phyloP scores from a whole-genome alignment of 164 flowering plant species.

The Vitis labrusca region DNA sequence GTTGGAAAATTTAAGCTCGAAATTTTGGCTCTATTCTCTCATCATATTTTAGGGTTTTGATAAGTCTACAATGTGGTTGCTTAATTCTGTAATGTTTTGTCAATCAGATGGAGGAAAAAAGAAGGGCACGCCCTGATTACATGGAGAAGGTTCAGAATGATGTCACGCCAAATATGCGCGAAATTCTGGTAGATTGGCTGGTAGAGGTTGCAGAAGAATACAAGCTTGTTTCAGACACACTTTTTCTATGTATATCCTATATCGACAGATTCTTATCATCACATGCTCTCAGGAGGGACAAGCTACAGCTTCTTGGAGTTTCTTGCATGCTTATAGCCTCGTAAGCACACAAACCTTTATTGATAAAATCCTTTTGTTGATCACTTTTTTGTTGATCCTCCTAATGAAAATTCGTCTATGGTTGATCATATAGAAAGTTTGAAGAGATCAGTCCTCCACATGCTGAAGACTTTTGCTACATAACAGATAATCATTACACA shows the following conservation, averaged over 20 bases:
- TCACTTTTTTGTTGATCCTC: neutral
- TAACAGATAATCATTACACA: constrained; percentile 34
- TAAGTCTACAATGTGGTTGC: no score
- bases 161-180: constrained; percentile 26
- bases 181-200: constrained; percentile 38
- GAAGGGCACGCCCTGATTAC: constrained; percentile 25
- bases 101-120: constrained; percentile 18
- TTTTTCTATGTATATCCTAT: constrained; percentile 31
- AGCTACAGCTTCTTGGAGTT: constrained; percentile 41
- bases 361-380: neutral
- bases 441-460: constrained; percentile 41
- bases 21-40: no score
- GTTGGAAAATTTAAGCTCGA: no score
- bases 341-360: constrained; percentile 10
- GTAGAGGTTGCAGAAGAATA: constrained; percentile 42
- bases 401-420: neutral
- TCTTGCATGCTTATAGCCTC: constrained; percentile 38
- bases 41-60: no score
- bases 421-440: constrained; percentile 21
- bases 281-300: constrained; percentile 17
- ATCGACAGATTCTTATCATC: constrained; percentile 35
- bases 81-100: neutral
- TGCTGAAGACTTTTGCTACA: constrained; percentile 35
- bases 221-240: constrained; percentile 36
- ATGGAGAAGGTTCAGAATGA: constrained; percentile 31